Conservation (phyloP, 805 yeast species). For the Novakomyces olei region DNA sequence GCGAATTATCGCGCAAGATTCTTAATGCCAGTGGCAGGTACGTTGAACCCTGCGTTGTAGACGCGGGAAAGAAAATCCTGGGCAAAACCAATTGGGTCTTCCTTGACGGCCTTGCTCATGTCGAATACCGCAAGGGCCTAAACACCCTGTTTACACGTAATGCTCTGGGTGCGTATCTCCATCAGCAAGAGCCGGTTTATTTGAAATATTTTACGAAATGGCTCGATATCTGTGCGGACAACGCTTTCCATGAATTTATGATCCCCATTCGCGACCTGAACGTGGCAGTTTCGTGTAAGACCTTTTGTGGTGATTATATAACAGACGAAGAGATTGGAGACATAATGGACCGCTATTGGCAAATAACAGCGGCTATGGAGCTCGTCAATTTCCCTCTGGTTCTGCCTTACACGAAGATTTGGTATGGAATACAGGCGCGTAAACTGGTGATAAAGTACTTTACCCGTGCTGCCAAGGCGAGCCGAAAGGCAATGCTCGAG, state of each 20-base stretch:
- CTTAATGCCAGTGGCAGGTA: conserved; percentile 53
- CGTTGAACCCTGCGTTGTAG: conserved; percentile 95
- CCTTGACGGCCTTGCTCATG: conserved; percentile 84
- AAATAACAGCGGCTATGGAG: conserved; percentile 88
- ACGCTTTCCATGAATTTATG: conserved; percentile 61
- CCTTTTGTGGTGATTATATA: conserved; percentile 91
- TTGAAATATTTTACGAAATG: conserved; percentile 58
- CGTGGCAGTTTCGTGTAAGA: conserved; percentile 80
- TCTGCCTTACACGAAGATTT: conserved; percentile 84
- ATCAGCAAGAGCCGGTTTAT: conserved; percentile 64
- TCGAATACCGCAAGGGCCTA: conserved; percentile 74
- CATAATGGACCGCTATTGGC: conserved; percentile 79
- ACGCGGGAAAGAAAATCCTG: conserved; percentile 80
- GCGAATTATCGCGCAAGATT: conserved; percentile 75
- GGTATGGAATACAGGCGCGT: conserved; percentile 90
- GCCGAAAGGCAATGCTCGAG: conserved; percentile 54
- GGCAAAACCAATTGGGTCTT: conserved; percentile 97
- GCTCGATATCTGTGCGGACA: conserved; percentile 30
- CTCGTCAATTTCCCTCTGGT: conserved; percentile 94
- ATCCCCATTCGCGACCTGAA: conserved; percentile 85
- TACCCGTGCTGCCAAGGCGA: conserved; percentile 67
- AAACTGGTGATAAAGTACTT: conserved; percentile 86
- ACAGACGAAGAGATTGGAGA: conserved; percentile 72
- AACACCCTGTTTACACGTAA: conserved; percentile 71
- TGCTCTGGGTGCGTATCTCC: conserved; percentile 68